phyloP scores from a whole-genome alignment of 1,139 yeast genomes.

The Entelexis paramagnoliae region DNA sequence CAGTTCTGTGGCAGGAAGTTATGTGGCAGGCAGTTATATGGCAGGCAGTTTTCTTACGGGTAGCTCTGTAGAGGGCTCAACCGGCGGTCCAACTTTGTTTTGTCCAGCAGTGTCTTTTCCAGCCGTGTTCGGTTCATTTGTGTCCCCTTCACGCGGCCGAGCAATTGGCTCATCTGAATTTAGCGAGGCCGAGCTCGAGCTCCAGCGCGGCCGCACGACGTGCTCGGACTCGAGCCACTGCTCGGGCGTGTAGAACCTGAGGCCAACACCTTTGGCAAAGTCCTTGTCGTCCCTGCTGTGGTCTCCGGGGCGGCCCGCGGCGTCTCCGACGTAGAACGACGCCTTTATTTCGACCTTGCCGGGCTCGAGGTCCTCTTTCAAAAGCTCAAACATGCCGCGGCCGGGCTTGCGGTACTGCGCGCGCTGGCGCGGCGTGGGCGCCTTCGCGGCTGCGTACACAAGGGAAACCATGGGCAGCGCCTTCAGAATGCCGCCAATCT shows the following conservation, averaged over 20 bases:
- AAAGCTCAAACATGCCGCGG: constrained; percentile 56
- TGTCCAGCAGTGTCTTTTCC: no score
- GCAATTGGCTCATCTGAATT: not conserved
- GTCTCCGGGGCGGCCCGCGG: constrained; percentile 74
- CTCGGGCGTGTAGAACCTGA: constrained; percentile 62
- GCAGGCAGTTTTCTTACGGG: no score
- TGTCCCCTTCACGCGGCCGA: no score
- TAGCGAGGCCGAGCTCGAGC: not conserved
- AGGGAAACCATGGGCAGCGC: constrained; percentile 35
- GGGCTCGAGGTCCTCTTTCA: constrained; percentile 34
- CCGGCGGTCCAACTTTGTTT: no score
- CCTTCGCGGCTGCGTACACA: constrained; percentile 46
- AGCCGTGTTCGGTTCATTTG: no score
- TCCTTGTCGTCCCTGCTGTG: constrained; percentile 64
- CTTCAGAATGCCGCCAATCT: constrained; percentile 37
- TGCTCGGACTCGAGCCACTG: constrained; percentile 28
- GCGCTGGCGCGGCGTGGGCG: constrained; percentile 28
- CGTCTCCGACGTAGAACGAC: constrained; percentile 85
- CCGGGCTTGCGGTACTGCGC: constrained; percentile 58
- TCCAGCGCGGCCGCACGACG: not conserved
- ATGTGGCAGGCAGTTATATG: no score
- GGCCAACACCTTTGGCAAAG: constrained; percentile 51
- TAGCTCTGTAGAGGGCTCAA: no score
- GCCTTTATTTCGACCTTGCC: constrained; percentile 33
- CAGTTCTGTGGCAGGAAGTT: no score